Base-by-base conservation (phyloP, 768 basidiomycete genomes). In the Suillus brevipes region DNA sequence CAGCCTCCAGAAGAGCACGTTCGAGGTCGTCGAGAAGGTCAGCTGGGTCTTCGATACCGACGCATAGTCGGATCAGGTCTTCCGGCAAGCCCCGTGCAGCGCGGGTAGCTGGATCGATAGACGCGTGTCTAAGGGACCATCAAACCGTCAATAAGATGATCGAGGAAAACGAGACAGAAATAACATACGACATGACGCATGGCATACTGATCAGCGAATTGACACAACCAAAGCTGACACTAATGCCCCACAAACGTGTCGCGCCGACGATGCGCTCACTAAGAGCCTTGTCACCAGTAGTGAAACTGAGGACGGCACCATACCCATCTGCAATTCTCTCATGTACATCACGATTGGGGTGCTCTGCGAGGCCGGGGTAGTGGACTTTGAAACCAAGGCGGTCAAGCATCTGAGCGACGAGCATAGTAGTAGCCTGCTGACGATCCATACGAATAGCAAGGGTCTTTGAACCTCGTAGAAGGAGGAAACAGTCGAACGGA, bases 151-250 rank as follows among this genome's bases (percentile, higher is more conserved):
- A 53, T 61, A 65, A 61, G 49, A 61, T 65, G 49, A 42, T 25
- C 2, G 28, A 50, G 18, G 16, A 34, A 65, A 62, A 56, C 20
- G 43, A 40, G 66, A 16, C 9, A 67, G 28, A 14, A 62, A 42
- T 42, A 6, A 91, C 96, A 80, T 78, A 99, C 97, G 95, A 97
- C 97, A 99, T 99, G 71, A 94, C 88, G 76, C 97, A 99, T 43
- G 97, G 97, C 97, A 99, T 98, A 68, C 92, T 95, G 79, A 99
- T 99, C 76, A 99, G 76, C 73, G 93, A 95, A 81, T 99, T 99
- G 66, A 99, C 96, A 69, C 93, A 95, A 38, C 97, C 97, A 73
- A 99, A 99, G 74, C 94, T 95, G 71, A 99, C 97, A 67, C 91
- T 94, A 73, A 99, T 98, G 23, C 96, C 94, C 96, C 97, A 99